Evolutionary conservation across 179 eudicot genomes (phyloP).

Genomic region (Drosera spatulata): DNA sequence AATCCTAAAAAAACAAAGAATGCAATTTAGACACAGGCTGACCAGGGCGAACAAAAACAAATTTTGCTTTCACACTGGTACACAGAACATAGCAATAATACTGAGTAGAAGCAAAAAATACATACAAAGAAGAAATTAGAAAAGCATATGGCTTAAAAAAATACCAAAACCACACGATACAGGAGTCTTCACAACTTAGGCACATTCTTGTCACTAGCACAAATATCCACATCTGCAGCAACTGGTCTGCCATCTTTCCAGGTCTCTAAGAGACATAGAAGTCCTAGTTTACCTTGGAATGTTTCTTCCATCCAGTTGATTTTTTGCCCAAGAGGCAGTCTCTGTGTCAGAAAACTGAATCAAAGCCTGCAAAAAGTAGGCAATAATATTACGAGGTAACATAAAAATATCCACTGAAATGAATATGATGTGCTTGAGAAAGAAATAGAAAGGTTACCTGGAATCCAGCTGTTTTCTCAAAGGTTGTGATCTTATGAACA

Average conservation of each 20-base stretch:
- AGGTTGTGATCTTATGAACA: constrained; percentile 97
- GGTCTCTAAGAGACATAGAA: constrained; percentile 19
- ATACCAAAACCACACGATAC: too few relatives aligned
- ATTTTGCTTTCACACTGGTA: too few relatives aligned
- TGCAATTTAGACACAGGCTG: too few relatives aligned
- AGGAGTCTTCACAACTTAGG: too few relatives aligned
- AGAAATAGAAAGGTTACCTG: constrained; percentile 38
- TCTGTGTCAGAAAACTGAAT: constrained; percentile 91
- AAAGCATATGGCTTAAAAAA: too few relatives aligned
- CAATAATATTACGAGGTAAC: background rate
- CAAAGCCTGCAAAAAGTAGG: constrained; percentile 51
- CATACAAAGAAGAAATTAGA: too few relatives aligned
- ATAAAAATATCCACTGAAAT: background rate
- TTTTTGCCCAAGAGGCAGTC: constrained; percentile 89
- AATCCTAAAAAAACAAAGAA: too few relatives aligned
- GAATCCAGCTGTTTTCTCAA: constrained; percentile 99
- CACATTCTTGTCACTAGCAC: too few relatives aligned
- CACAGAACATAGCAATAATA: too few relatives aligned
- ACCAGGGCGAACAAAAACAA: too few relatives aligned
- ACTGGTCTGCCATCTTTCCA: constrained; percentile 23
- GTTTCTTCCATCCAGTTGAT: constrained; percentile 95
- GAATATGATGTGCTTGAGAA: background rate
- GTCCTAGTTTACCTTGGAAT: constrained; percentile 85
- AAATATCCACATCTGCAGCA: constrained; percentile 27
- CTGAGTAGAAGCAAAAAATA: too few relatives aligned